These are phyloP conservation scores for Eurotiales sp. DNA, from an alignment of 2,329 filamentous ascomycete species.

Conservation along the genomic window DNA sequence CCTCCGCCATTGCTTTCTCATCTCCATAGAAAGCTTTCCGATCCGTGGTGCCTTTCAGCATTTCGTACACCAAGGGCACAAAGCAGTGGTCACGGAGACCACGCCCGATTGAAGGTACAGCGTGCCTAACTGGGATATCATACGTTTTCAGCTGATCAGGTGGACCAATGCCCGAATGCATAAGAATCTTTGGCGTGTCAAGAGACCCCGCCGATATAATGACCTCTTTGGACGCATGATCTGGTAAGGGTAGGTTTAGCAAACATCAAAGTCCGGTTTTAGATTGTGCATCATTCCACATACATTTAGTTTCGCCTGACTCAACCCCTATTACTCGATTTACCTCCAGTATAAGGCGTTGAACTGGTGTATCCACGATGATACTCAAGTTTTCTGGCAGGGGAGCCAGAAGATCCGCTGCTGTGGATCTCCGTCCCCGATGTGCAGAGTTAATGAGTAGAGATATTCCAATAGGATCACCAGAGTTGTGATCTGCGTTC, in stretches of 20 bases:
- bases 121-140: conserved; percentile 39
- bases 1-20: conserved; percentile 40
- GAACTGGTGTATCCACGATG: conserved; percentile 47
- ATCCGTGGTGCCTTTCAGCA: conserved; percentile 40
- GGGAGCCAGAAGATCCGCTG: conserved; percentile 47
- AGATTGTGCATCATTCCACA: conserved; percentile 16
- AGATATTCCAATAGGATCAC: conserved; percentile 56
- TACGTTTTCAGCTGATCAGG: conserved; percentile 38
- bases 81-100: conserved; percentile 45
- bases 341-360: conserved; percentile 46
- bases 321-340: conserved; percentile 47
- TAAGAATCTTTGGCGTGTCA: conserved; percentile 41
- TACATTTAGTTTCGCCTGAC: conserved; percentile 39
- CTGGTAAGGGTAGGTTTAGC: conserved; percentile 18
- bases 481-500: conserved; percentile 57
- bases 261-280: not conserved
- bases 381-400: conserved; percentile 52
- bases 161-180: conserved; percentile 50
- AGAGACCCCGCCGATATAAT: conserved; percentile 38
- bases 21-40: conserved; percentile 47
- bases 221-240: conserved; percentile 35
- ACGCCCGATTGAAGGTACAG: conserved; percentile 43
- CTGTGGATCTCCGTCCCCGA: conserved; percentile 49
- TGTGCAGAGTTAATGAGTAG: conserved; percentile 48
- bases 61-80: conserved; percentile 31